These are phyloP conservation scores for Aspergillus hancockii DNA, from an alignment of 495 filamentous ascomycete species.

Conservation along the genomic window DNA sequence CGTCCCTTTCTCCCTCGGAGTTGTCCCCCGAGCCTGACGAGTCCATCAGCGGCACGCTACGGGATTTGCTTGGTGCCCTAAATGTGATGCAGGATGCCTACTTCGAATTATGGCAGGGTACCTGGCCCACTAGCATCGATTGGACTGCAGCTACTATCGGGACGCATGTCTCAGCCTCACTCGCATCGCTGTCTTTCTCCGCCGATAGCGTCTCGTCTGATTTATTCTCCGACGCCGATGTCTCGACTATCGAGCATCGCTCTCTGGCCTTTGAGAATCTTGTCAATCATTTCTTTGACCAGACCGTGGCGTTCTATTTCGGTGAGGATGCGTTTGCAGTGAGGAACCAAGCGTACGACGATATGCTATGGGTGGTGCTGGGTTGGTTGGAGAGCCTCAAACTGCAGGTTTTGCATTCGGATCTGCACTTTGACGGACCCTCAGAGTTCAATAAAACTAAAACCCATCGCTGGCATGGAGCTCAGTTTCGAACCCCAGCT, in stretches of 20 bases:
- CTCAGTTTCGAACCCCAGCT: constrained; percentile 73
- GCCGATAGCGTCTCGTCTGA: constrained; percentile 23
- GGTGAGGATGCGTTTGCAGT: constrained; percentile 79
- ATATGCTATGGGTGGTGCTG: constrained; percentile 96
- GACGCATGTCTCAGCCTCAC: constrained; percentile 72
- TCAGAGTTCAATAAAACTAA: constrained; percentile 15
- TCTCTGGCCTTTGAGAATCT: constrained; percentile 64
- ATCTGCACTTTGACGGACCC: constrained; percentile 48
- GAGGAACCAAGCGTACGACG: constrained; percentile 83
- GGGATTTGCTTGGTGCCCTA: constrained; percentile 59
- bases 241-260: constrained; percentile 26
- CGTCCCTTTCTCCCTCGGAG: constrained; percentile 10
- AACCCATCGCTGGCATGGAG: constrained; percentile 64
- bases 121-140: constrained; percentile 86
- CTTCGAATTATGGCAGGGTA: constrained; percentile 76
- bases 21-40: constrained; percentile 10
- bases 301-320: constrained; percentile 77
- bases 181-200: constrained; percentile 60
- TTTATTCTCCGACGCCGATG: constrained; percentile 28
- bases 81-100: constrained; percentile 74
- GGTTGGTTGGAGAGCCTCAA: constrained; percentile 85
- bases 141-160: constrained; percentile 91
- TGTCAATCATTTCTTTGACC: constrained; percentile 79
- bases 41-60: constrained; percentile 30
- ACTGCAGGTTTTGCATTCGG: constrained; percentile 71